Evolutionary conservation across 495 filamentous ascomycete species (phyloP), one percentile per base, ranked within the genome.

Genomic region (Xylaria grammica): DNA sequence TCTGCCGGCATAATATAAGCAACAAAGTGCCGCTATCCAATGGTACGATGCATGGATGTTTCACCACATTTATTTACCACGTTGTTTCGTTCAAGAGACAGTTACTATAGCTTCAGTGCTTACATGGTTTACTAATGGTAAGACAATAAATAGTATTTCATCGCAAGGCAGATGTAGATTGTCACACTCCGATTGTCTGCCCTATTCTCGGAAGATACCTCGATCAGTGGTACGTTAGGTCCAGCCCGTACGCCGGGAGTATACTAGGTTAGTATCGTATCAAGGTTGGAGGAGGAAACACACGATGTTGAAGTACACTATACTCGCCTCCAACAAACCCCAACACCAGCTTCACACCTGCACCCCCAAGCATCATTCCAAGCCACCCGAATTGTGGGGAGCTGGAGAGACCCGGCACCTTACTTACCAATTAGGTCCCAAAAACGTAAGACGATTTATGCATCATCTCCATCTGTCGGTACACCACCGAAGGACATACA

Each of bases 1-100:
- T 63, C 46, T 63, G 24, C 60, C 50, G 60, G 19, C 60, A 63
- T 62, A 38, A 32, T 1, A 49, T 27, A 36, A 58, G n/a, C 54
- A 10, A 36, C 24, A 30, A 24, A 29, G 50, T 19, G 32, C 29
- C 42, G 44, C 44, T 22, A 30, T 26, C 38, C 60, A 46, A 34
- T 59, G 6, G 20, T 13, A 59, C 38, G 40, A 53, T 48, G 29
- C 19, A 46, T 34, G 1, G 29, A 26, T 24, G 19, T 46, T 55
- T 63, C 50, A 63, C 56, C 42, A 34, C 27, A 24, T 58, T n/a
- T 42, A 17, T 63, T 53, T 38, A 63, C 56, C 42, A 48, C 27
- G 24, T 58, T 0, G 55, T 46, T 58, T 46, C 55, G 13, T n/a
- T 17, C 27, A 48, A n/a, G 56, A 58, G 27, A 46, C 38, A 32